Conservation (phyloP, 129 eudicot genomes). For the Flaveria sonorensis region DNA sequence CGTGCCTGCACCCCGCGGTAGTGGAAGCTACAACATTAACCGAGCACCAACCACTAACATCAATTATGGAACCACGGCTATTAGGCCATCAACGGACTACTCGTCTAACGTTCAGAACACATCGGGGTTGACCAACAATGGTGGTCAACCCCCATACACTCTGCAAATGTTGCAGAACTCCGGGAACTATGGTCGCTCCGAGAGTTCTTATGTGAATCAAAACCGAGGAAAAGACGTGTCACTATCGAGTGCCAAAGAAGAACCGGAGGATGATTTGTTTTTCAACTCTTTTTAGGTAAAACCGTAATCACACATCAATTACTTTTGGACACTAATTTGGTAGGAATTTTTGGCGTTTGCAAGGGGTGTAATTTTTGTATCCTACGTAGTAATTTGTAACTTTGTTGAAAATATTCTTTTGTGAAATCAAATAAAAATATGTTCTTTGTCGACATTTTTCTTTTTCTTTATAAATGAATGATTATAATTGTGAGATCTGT, state of each 20-base stretch:
- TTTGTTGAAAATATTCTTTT: slow-evolving; percentile 23
- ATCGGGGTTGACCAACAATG: slow-evolving; percentile 38
- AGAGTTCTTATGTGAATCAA: slow-evolving; percentile 42
- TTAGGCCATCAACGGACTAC: slow-evolving; percentile 61
- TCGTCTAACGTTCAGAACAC: slow-evolving; percentile 38
- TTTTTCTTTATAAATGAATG: too few species aligned
- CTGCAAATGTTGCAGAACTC: slow-evolving; percentile 69
- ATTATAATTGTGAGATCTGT: too few species aligned
- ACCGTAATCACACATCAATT: slow-evolving; percentile 13
- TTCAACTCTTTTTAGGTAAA: slow-evolving; percentile 54
- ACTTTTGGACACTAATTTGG: slow-evolving; percentile 27
- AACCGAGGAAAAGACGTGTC: slow-evolving; percentile 38
- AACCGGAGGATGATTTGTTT: slow-evolving; percentile 75
- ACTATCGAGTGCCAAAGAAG: slow-evolving; percentile 57
- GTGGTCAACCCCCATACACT: slow-evolving; percentile 65
- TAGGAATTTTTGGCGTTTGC: slow-evolving; percentile 31
- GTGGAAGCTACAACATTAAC: slow-evolving; percentile 58
- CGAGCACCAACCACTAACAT: slow-evolving; percentile 48
- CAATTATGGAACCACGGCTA: slow-evolving; percentile 45
- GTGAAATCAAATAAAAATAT: not conserved
- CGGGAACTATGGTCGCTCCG: slow-evolving; percentile 40
- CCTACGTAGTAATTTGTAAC: slow-evolving; percentile 24
- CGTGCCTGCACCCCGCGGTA: slow-evolving; percentile 95
- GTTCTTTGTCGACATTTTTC: not conserved
- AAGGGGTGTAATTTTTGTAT: slow-evolving; percentile 21